Percentiles rank a stretch among this genome's conserved stretches.
Conservation (phyloP, 2,329 filamentous ascomycete genomes). For the Alternaria triticimaculans region DNA sequence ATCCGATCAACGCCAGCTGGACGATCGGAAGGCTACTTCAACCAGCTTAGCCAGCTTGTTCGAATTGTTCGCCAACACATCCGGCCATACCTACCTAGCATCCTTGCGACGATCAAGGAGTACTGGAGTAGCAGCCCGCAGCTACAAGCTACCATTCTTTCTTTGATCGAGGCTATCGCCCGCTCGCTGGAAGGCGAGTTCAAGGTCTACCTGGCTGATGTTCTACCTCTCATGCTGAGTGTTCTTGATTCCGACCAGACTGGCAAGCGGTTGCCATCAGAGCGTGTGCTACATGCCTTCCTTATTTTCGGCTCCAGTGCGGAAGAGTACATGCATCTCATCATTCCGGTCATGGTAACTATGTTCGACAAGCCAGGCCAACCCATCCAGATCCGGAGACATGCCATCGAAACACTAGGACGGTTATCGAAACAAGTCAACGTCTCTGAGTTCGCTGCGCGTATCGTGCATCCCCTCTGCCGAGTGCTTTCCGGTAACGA, state of each 20-base stretch:
- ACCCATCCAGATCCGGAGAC: conserved; percentile 78
- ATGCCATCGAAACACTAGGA: conserved; percentile 92
- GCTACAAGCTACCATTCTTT: conserved; percentile 88
- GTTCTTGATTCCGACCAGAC: conserved; percentile 87
- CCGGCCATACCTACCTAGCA: conserved; percentile 83
- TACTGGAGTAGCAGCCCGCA: conserved; percentile 85
- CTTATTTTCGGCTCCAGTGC: conserved; percentile 93
- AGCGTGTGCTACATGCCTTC: conserved; percentile 92
- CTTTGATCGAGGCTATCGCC: conserved; percentile 91
- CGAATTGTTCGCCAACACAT: conserved; percentile 97
- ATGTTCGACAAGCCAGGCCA: conserved; percentile 91
- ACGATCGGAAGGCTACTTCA: conserved; percentile 94
- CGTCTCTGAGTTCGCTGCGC: conserved; percentile 93
- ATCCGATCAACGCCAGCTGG: conserved; percentile 80
- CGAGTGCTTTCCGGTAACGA: conserved; percentile 80
- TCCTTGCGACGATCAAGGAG: conserved; percentile 84
- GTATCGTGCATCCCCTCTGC: conserved; percentile 92
- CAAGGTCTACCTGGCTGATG: conserved; percentile 88
- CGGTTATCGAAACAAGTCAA: conserved; percentile 96
- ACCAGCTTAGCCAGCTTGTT: conserved; percentile 90
- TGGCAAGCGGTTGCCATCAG: conserved; percentile 77
- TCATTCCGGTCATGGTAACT: conserved; percentile 92
- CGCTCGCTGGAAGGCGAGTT: conserved; percentile 96
- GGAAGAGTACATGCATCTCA: conserved; percentile 99
- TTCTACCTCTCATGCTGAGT: conserved; percentile 92